Evolutionary conservation across 2,329 filamentous ascomycete genomes (phyloP), one percentile per base, ranked within the genome.

Genomic region (Paraconiothyrium sp.): DNA sequence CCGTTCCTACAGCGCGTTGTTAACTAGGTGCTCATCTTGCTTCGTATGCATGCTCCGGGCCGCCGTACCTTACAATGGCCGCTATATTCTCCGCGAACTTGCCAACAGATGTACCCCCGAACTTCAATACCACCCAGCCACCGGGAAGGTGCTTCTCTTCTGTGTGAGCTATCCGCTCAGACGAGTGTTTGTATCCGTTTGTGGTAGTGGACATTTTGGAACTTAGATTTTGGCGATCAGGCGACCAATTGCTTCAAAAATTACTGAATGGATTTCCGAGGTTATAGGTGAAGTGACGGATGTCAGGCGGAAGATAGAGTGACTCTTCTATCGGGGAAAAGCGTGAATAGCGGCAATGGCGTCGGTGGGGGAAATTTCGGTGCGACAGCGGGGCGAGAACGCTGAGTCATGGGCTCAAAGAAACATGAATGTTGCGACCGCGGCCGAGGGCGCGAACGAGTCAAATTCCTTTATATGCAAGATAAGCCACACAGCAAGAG

Each of bases 81-180:
- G 81, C 82, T 73, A 85, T 84, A 66, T 82, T 80, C 67, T 81
- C 86, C 56, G 94, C 90, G 73, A 97, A 97, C 81, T 98, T 98
- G 71, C 94, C 95, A 55, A 98, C 92, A 76, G 92, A 97, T 56
- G 94, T 99, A 55, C 94, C 94, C 65, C 94, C 94, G 79, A 97
- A 97, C 80, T 97, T 97, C 79, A 97, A 93, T 54, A 97, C 91
- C 34, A 97, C 85, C 94, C 93, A 97, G 44, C 82, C 83, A 39
- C 82, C 82, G 11, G 83, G 82, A 48, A 84, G 72, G 65, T 84
- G 77, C 72, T 82, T 81, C 66, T 84, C 83, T 70, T 79, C 71
- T 32, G 71, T 75, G 76, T 78, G 77, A 60, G 77, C 72, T 79
- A 77, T 79, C 74, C 76, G 73, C 68, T 74, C 71, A 30, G 74